Conservation (phyloP, 805 yeast genomes). For the Zygosaccharomyces rouxii region DNA sequence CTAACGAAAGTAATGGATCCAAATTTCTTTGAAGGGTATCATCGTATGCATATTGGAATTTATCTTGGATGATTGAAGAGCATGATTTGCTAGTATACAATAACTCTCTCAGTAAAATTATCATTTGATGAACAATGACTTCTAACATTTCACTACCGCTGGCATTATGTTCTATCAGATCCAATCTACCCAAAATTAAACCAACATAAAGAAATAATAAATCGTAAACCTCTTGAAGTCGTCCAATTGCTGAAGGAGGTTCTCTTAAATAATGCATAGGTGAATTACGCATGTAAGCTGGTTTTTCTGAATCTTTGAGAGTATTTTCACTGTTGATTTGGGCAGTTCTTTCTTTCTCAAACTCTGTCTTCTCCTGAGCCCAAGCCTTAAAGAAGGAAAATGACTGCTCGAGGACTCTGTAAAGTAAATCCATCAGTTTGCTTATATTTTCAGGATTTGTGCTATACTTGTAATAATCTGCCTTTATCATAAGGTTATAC, state of each 20-base stretch:
- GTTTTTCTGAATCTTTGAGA: not conserved
- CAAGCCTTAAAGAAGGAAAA: constrained; percentile 63
- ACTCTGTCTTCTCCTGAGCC: constrained; percentile 51
- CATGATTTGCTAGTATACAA: constrained; percentile 54
- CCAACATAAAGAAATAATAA: constrained; percentile 58
- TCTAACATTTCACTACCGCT: constrained; percentile 67
- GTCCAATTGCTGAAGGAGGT: constrained; percentile 59
- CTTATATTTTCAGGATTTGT: constrained; percentile 54
- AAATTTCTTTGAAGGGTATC: constrained; percentile 40
- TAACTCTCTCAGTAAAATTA: constrained; percentile 58
- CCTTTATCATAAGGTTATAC: constrained; percentile 73
- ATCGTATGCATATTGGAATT: constrained; percentile 29
- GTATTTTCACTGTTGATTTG: not conserved
- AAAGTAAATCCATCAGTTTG: constrained; percentile 56
- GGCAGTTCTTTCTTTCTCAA: constrained; percentile 15
- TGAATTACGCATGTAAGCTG: not conserved
- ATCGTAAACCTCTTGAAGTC: constrained; percentile 62
- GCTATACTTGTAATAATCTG: constrained; percentile 68
- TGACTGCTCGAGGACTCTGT: constrained; percentile 63
- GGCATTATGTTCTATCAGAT: constrained; percentile 68
- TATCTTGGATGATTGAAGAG: constrained; percentile 34
- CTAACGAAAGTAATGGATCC: constrained; percentile 54
- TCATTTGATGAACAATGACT: constrained; percentile 62
- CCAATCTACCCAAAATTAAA: constrained; percentile 68
- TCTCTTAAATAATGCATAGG: constrained; percentile 42